A percentile compares a stretch with the other conserved stretches of the same genome.
Evolutionary conservation across 352 stramenopile species (phyloP).

Genomic region (Discostella stelligera): DNA sequence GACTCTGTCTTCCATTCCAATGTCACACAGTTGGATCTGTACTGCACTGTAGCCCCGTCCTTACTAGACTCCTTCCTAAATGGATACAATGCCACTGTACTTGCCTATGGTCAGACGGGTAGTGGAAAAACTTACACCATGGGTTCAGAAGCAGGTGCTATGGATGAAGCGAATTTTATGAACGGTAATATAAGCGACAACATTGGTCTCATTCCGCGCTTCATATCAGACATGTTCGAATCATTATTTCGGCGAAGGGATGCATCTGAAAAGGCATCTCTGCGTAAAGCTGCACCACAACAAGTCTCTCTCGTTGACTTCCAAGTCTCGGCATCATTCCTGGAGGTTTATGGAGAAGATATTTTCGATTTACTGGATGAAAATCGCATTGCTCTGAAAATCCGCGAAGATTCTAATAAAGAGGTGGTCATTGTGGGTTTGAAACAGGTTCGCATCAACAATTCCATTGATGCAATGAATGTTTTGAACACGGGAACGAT

Average conservation of each 20-base stretch:
- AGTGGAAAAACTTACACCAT: conserved; percentile 94
- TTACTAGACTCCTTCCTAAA: conserved; percentile 67
- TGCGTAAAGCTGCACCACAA: conserved; percentile 1
- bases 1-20: conserved; percentile 72
- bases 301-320: conserved; percentile 57
- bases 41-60: conserved; percentile 51
- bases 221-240: conserved; percentile 82
- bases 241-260: conserved; percentile 60
- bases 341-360: conserved; percentile 98
- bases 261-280: conserved; percentile 25
- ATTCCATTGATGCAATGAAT: conserved; percentile 55
- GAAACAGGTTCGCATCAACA: conserved; percentile 47
- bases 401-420: conserved; percentile 71
- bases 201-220: conserved; percentile 65
- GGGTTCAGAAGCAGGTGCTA: conserved; percentile 54
- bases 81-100: conserved; percentile 77
- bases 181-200: conserved; percentile 24
- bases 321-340: conserved; percentile 81
- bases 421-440: conserved; percentile 70
- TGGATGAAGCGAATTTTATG: conserved; percentile 10
- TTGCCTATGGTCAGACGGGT: conserved; percentile 58
- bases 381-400: conserved; percentile 67
- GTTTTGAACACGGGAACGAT: conserved; percentile 77
- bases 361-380: conserved; percentile 91
- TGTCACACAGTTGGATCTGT: conserved; percentile 61